Base-by-base conservation (phyloP, 2,329 filamentous ascomycete genomes). In the Sclerotinia minor region DNA sequence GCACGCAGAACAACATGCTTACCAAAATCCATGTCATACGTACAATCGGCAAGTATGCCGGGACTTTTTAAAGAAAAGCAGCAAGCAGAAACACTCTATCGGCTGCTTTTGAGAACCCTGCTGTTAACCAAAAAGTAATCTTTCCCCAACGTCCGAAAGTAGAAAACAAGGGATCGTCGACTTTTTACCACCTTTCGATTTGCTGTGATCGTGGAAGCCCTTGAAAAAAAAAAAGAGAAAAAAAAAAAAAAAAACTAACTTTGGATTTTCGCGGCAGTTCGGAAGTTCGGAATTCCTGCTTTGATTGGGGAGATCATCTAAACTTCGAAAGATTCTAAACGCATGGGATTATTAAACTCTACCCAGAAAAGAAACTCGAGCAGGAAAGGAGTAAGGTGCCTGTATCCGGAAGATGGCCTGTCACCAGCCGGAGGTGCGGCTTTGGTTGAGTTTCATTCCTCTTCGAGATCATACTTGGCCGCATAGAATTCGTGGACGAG, bases 401-500 rank as follows among this genome's bases (percentile, higher is more conserved):
- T 63, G 45, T 52, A 24, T 53, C 65, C 65, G 47, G 65, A 57
- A 63, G 38, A 60, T 45, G 52, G 58, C 55, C 57, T 63, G 65
- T 61, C 47, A 32, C 65, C 50, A 41, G 24, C 57, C 38, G 65
- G 65, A 44, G 55, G 55, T 67, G 65, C 55, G 47, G 65, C 65
- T 67, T 63, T 61, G 55, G 35, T 63, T 53, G 58, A 60, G 55
- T 67, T 67, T 67, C 65, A 63, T 67, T 52, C 32, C 29, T 49
- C 17, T 54, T 60, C 54, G 45, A 59, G 32, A 50, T 60, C 64
- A 60, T 41, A 59, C 54, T 63, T 67, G 55, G 65, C 55, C 65
- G 65, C 65, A 67, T 67, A 44, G 57, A 60, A 67, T 61, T 67
- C 65, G 65, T 67, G 65, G 65, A 67, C 65, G 65, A 67, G 65